These are phyloP conservation scores for Rhododendron griersonianum DNA, from an alignment of 148 eudicot species.

Conservation along the genomic window DNA sequence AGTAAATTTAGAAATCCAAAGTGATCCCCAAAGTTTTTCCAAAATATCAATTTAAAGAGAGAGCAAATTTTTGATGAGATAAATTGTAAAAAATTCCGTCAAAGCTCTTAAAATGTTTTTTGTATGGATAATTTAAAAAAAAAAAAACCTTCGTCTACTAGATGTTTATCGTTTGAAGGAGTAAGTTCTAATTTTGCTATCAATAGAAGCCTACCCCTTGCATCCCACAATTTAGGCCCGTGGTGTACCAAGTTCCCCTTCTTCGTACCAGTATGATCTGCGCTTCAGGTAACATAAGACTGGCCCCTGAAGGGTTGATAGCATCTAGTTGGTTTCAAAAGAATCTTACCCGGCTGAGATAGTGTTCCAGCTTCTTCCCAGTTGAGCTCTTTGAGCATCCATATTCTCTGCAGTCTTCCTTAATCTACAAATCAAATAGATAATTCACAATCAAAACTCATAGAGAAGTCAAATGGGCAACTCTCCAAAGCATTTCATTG, in stretches of 20 bases:
- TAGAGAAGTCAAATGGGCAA: neutral
- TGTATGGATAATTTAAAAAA: neutral
- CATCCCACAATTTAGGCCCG: neutral
- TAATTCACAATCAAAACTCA: neutral
- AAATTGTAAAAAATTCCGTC: neutral
- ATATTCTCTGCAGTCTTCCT: conserved; percentile 46
- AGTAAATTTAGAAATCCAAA: neutral
- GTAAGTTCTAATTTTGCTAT: neutral
- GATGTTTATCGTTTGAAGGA: neutral
- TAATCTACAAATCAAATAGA: conserved; percentile 28
- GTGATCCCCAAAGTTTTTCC: neutral
- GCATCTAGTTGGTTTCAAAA: neutral
- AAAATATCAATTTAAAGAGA: neutral
- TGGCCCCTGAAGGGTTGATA: neutral
- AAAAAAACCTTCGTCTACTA: neutral
- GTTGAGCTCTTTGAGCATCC: conserved; percentile 35
- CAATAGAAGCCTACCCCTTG: neutral
- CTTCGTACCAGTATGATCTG: neutral
- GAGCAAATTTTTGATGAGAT: neutral
- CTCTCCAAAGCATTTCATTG: neutral
- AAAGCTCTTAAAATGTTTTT: neutral
- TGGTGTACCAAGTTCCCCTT: neutral
- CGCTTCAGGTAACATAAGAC: neutral
- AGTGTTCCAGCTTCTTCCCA: conserved; percentile 45
- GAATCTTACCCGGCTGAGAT: conserved; percentile 41